Percentiles rank a stretch among this genome's conserved stretches.
phyloP scores from a whole-genome alignment of 2,329 filamentous ascomycete species.

The Pseudogymnoascus sp. region DNA sequence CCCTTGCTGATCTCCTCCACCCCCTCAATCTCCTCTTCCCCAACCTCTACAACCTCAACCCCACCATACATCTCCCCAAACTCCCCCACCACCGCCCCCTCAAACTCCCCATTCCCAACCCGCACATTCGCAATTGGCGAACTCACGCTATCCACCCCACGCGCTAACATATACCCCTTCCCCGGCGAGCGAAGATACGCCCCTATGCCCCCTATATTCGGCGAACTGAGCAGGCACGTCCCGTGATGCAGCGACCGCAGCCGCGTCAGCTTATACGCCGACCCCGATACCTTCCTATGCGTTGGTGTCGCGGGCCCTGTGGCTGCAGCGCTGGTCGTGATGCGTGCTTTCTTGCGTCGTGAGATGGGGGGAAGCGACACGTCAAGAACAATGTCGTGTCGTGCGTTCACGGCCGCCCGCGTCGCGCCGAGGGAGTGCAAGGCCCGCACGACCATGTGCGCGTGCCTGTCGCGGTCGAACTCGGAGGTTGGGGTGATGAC shows the following conservation, averaged over 20 bases:
- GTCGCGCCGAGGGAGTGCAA: conserved; percentile 52
- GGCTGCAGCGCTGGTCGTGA: neutral
- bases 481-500: conserved; percentile 71
- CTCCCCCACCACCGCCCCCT: conserved; percentile 51
- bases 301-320: conserved; percentile 8
- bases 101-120: conserved; percentile 41
- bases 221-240: conserved; percentile 75
- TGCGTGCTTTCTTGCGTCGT: neutral
- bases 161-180: conserved; percentile 66
- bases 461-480: conserved; percentile 83
- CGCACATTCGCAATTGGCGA: conserved; percentile 77
- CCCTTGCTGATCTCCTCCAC: conserved; percentile 53
- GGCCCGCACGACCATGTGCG: conserved; percentile 86
- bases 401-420: conserved; percentile 69
- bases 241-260: conserved; percentile 83
- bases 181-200: conserved; percentile 71
- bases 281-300: conserved; percentile 79
- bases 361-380: conserved; percentile 26
- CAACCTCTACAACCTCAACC: conserved; percentile 29
- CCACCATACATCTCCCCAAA: conserved; percentile 62
- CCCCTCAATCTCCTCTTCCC: conserved; percentile 37
- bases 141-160: conserved; percentile 85
- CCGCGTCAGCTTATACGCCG: conserved; percentile 86
- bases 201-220: conserved; percentile 64
- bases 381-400: conserved; percentile 87